Percentiles rank a stretch among this genome's conserved stretches.
Evolutionary conservation across 228 moss, liverwort and hornwort genomes (phyloP).

Genomic region (Sphagnum magellanicum): DNA sequence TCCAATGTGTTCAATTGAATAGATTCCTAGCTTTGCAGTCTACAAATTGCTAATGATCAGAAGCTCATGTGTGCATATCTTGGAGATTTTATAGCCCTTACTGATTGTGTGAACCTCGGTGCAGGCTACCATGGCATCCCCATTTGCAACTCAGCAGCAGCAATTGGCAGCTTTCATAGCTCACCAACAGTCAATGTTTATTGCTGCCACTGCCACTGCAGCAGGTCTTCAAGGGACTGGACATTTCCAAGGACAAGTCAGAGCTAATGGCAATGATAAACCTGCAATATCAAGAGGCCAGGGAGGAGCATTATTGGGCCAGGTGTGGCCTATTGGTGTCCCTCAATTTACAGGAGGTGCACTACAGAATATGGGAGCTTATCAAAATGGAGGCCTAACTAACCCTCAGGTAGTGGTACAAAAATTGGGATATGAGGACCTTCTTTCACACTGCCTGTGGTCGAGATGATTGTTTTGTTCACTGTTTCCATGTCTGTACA

Average conservation of each 20-base stretch:
- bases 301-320: conserved; percentile 36
- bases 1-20: background rate
- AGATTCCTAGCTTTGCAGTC: too few species aligned
- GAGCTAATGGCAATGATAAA: conserved; percentile 30
- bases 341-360: conserved; percentile 43
- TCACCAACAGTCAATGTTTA: conserved; percentile 69
- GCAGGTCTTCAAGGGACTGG: conserved; percentile 55
- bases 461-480: background rate
- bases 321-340: conserved; percentile 54
- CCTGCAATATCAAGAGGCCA: conserved; percentile 20
- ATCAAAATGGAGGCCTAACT: conserved; percentile 44
- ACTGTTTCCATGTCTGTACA: too few species aligned
- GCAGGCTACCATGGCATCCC: conserved; percentile 65
- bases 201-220: conserved; percentile 58
- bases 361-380: conserved; percentile 28
- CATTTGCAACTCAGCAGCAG: conserved; percentile 61
- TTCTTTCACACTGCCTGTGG: background rate
- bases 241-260: conserved; percentile 39
- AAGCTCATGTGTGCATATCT: too few species aligned
- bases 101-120: background rate
- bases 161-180: conserved; percentile 69
- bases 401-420: conserved; percentile 34
- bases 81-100: background rate
- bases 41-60: too few species aligned
- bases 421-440: background rate